Base-by-base conservation (phyloP, 257 asterid genomes). In the Striga asiatica region DNA sequence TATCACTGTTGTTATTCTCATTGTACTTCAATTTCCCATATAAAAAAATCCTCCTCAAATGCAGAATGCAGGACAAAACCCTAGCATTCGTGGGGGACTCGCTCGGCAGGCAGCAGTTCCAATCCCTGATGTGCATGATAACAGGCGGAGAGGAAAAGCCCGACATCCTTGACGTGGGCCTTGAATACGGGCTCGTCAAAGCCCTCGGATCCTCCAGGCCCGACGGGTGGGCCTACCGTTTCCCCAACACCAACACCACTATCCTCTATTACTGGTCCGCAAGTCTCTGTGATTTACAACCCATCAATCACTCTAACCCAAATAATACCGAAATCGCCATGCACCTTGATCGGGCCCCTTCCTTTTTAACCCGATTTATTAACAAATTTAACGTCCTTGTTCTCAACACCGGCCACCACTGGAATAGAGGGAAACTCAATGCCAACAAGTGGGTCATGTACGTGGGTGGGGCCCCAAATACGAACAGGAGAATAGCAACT, bases 231-330 rank as follows among this genome's bases (percentile, higher is more conserved):
- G 98, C 89, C 46, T 89, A 89, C 56, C 75, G 83, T 17, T 83
- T 89, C 60, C 89, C 87, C 6, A 72, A 54, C 28, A 76, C 93
- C 66, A 87, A 89, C 66, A 86, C 94, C 43, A 86, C 98, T 25
- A 66, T 89, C 67, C 91, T 86, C 51, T 89, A 83, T 71, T 89
- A 89, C 45, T 89, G 98, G 98, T 89, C 98, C 9, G 95, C 98
- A 39, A 89, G 94, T 61, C 95, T 89, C 11, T 78, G 87, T 45
- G 93, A 76, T 66, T 68, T 89, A 57, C 77, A 82, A 80, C 96
- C 94, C 47, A 71, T 86, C 24, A 34, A 78, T 46, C 21, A 23
- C 0, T 58, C 88, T 31, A 60, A 66, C 57, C 84, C 78, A 0
- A 29, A 7, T n/a, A n/a, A n/a, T 50, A 77, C 85, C 12, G 66